phyloP scores from a whole-genome alignment of 306 rosid genomes.

The Medicago truncatula region DNA sequence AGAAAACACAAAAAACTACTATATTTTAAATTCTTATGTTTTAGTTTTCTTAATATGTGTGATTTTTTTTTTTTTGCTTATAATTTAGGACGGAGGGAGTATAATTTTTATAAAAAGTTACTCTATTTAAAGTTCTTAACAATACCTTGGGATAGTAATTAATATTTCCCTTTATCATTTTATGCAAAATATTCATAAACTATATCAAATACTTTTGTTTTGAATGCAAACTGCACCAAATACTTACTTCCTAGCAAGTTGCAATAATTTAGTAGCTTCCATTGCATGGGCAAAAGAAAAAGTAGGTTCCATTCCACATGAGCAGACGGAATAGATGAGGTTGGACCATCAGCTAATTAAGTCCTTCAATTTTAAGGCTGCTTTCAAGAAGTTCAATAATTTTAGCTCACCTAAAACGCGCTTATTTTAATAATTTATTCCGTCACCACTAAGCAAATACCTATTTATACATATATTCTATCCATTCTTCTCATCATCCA shows the following conservation, averaged over 20 bases:
- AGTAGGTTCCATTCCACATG: not conserved
- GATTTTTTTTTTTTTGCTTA: no score
- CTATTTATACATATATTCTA: constrained; percentile 9
- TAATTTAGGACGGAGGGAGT: no score
- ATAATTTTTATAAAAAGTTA: no score
- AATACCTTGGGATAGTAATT: no score
- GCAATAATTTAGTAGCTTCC: not conserved
- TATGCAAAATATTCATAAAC: not conserved
- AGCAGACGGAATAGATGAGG: constrained; percentile 28
- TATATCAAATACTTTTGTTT: not conserved
- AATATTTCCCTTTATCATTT: no score
- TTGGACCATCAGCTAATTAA: not conserved
- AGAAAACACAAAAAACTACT: no score
- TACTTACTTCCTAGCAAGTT: not conserved
- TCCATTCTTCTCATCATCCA: not conserved
- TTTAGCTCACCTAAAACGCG: constrained; percentile 37
- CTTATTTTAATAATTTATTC: not conserved
- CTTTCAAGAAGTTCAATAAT: not conserved
- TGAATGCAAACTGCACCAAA: not conserved
- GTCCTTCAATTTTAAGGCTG: constrained; percentile 19
- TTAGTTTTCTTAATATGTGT: no score
- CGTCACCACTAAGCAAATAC: not conserved
- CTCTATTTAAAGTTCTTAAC: no score
- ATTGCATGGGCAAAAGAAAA: not conserved
- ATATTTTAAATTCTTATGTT: no score